Evolutionary conservation across 140 eudicot species (phyloP), one percentile per base, ranked within the genome.

Genomic region (Senecio squalidus): DNA sequence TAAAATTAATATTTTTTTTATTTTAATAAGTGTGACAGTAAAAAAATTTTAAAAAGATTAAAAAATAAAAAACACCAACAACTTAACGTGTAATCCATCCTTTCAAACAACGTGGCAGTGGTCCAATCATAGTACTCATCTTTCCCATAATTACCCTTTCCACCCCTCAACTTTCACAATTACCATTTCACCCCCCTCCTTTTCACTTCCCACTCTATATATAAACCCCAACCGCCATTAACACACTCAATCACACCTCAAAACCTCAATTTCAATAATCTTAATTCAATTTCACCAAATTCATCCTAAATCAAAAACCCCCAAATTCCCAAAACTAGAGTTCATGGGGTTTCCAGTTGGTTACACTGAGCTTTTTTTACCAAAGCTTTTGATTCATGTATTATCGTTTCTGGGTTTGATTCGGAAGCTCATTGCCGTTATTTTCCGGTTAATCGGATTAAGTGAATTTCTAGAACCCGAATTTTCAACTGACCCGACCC

Each of bases 341-440:
- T n/a, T 16, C 4, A 90, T 90, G 97, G 97, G 97, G 1, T 90
- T 90, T 44, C 97, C 95, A 0, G 74, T 79, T 3, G 95, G 80
- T 0, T 83, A 67, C 64, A 43, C 94, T 1, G 94, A 83, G 18
- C 62, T 90, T 0, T 73, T 76, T 72, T 75, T 90, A 9, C 97
- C 97, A 0, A 86, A 75, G 34, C 54, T 86, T 22, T 34, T 90
- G 14, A 67, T 86, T 4, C 82, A 77, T 28, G 21, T 73, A 3
- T 68, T 90, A 3, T 70, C 88, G 6, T 7, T 81, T 51, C 65
- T 86, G 27, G 80, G 83, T 27, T 30, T 83, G 3, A 39, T 83
- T 47, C 66, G 89, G 1, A 80, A 45, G 16, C 34, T 78, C 62
- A 58, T 78, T 11, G 52, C 33, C 69, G 16, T 58, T 1, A 6